Base-by-base conservation (phyloP, 768 basidiomycete genomes). In the Chalciporus piperatus region DNA sequence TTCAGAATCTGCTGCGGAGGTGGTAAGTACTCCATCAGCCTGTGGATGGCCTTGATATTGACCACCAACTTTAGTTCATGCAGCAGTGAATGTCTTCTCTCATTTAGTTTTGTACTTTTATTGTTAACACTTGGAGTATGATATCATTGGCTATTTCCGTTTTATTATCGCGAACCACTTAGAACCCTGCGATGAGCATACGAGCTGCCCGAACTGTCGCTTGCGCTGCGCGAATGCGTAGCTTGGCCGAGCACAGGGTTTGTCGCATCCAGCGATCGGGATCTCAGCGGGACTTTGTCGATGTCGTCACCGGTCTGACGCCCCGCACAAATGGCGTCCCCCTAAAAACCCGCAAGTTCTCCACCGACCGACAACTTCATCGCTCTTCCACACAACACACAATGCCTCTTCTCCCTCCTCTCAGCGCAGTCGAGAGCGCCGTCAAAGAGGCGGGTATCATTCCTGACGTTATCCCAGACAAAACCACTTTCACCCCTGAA, bases 1-100 rank as follows among this genome's bases (percentile, higher is more conserved):
- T 9, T 74, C 79, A 2, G 87, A 87, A 50, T 69, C 72, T 37
- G 69, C 73, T 50, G 82, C 82, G 11, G 73, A 72, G 44, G 66
- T 75, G 72, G 89, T 90, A 57, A 55, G 76, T 60, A 4, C 17
- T 7, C 32, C 7, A 42, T 45, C 50, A 37, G 30, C n/a, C 17
- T 10, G 3, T 13, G n/a, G 3, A 2, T 27, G 17, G n/a, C 4
- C 4, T 6, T 22, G 6, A 49, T 23, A 11, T 19, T 54, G 43
- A 50, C 11, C 3, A 9, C 25, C 14, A 12, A 5, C 45, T 20
- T n/a, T 41, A 67, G 67, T 67, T 67, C 50, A 54, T 69, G 40
- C 37, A 54, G 12, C 12, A 47, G 22, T 69, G 43, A 67, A 28
- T 14, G 39, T 32, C 28, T 16, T 37, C 20, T 54, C 14, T 33